Conservation (phyloP, 306 rosid genomes). For the Coriaria nepalensis region DNA sequence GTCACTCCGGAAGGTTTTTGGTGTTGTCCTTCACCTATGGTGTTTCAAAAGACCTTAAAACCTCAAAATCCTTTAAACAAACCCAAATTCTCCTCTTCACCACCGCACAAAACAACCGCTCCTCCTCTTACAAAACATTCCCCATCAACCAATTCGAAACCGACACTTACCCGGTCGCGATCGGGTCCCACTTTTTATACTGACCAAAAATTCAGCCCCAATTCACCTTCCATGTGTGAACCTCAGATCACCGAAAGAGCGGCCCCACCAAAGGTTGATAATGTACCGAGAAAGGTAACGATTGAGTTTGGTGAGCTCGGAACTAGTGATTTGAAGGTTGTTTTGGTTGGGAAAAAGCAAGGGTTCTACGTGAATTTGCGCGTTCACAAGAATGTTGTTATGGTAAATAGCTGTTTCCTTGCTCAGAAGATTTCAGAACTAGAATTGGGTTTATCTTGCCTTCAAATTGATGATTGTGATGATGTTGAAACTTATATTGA, state of each 20-base stretch:
- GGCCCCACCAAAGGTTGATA: constrained; percentile 48
- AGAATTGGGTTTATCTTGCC: constrained; percentile 29
- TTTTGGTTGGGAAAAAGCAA: constrained; percentile 56
- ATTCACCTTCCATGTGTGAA: constrained; percentile 25
- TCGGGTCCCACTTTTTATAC: constrained; percentile 35
- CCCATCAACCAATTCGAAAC: constrained; percentile 35
- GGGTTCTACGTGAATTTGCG: constrained; percentile 85
- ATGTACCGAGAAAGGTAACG: constrained; percentile 74
- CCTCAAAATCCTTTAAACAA: constrained; percentile 58
- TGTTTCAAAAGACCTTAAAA: constrained; percentile 69
- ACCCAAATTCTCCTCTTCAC: constrained; percentile 60
- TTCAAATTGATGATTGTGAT: constrained; percentile 70
- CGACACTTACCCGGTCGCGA: constrained; percentile 36
- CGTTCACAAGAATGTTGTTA: constrained; percentile 60
- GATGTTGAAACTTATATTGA: constrained; percentile 88
- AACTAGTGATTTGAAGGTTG: constrained; percentile 62
- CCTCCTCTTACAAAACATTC: constrained; percentile 33
- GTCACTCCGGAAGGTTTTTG: constrained; percentile 93
- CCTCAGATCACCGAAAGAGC: constrained; percentile 44
- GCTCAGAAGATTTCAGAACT: constrained; percentile 46
- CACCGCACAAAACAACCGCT: constrained; percentile 23
- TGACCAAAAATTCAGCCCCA: constrained; percentile 39
- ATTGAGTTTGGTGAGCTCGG: constrained; percentile 94
- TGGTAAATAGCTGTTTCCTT: constrained; percentile 49
- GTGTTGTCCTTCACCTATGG: constrained; percentile 94